Evolutionary conservation across 495 filamentous ascomycete genomes (phyloP).

Genomic region (Podospora comata): DNA sequence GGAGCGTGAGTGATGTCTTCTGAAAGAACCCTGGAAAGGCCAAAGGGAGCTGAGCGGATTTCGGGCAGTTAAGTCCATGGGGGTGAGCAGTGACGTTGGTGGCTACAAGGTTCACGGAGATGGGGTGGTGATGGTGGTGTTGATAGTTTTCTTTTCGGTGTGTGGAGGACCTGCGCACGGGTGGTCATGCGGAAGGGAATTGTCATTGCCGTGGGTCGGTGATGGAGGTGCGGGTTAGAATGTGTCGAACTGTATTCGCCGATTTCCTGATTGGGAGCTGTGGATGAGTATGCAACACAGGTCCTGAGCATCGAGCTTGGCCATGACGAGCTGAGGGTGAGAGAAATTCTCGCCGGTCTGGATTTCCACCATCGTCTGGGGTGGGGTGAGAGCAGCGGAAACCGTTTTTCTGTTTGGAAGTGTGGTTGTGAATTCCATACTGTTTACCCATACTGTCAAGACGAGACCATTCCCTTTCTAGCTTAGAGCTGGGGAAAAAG

Average conservation of each 20-base stretch:
- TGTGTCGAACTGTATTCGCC: neutral
- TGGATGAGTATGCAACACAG: no score
- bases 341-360: no score
- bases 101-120: neutral
- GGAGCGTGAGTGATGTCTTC: no score
- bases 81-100: neutral
- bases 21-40: neutral
- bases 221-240: neutral
- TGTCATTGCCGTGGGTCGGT: neutral
- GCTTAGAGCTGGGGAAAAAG: neutral
- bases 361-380: no score
- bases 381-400: neutral
- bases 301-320: no score
- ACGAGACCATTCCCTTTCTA: neutral
- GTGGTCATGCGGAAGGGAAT: neutral
- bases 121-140: neutral
- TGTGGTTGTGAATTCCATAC: neutral
- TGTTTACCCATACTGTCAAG: neutral
- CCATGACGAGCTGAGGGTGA: no score
- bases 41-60: neutral
- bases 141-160: neutral
- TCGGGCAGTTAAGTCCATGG: no score
- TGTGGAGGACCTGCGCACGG: no score
- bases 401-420: neutral
- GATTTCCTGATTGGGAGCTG: neutral